These are phyloP conservation scores for Suillus decipiens DNA, from an alignment of 768 basidiomycete genomes.

Conservation along the genomic window DNA sequence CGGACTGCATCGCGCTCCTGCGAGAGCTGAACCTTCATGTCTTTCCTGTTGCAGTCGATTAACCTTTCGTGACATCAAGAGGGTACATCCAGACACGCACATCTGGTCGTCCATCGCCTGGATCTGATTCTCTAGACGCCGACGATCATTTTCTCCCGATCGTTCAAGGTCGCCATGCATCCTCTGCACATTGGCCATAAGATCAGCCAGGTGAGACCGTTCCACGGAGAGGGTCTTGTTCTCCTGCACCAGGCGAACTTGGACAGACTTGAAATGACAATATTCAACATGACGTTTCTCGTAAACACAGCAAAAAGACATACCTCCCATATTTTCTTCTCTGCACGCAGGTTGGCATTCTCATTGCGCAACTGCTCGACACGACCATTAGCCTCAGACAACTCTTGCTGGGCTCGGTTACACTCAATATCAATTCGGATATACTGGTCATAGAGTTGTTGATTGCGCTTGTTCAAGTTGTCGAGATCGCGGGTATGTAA, in stretches of 20 bases:
- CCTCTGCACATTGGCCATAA: conserved; percentile 87
- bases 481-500: conserved; percentile 67
- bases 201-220: conserved; percentile 80
- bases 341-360: conserved; percentile 83
- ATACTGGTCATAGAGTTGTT: conserved; percentile 72
- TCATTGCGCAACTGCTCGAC: conserved; percentile 85
- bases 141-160: conserved; percentile 79
- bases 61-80: conserved; percentile 4
- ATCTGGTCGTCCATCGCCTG: conserved; percentile 77
- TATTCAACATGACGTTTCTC: conserved; percentile 8
- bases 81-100: conserved; percentile 42
- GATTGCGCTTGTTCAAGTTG: conserved; percentile 65
- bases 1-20: conserved; percentile 76
- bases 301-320: conserved; percentile 18
- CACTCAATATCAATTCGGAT: conserved; percentile 76
- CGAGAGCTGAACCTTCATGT: conserved; percentile 64
- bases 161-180: conserved; percentile 89
- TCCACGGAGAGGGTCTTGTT: conserved; percentile 80
- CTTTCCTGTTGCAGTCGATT: conserved; percentile 53
- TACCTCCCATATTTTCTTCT: conserved; percentile 94
- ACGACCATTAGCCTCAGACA: conserved; percentile 56
- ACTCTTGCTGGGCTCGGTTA: conserved; percentile 66
- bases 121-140: conserved; percentile 77
- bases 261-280: conserved; percentile 58
- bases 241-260: conserved; percentile 81